Evolutionary conservation across 2,329 filamentous ascomycete species (phyloP), one percentile per base, ranked within the genome.

Genomic region (Diaporthe sp.): DNA sequence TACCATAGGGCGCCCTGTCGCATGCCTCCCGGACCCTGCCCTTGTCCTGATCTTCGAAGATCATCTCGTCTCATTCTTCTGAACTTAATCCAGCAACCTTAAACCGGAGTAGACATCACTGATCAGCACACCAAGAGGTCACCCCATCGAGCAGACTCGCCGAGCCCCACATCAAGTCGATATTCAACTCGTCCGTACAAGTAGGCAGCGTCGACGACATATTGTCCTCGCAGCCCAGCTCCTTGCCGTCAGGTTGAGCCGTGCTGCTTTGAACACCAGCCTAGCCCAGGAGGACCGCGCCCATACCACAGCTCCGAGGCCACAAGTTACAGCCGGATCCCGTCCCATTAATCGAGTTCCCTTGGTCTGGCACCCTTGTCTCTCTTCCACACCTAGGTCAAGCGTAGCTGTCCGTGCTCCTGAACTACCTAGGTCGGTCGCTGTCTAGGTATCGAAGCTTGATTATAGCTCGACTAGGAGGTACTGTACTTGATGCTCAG

Each of bases 11-110:
- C 71, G 34, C 42, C 44, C 58, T 44, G 71, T 57, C 58, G 42
- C 49, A 44, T 65, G 39, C n/a, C 47, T 28, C 25, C 37, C 34
- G n/a, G 39, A 53, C 71, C 71, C 57, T 51, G 58, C 34, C 58
- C 71, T 65, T 65, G 71, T 55, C 22, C 58, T 55, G 71, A 44
- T 25, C 22, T 55, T 73, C 71, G 58, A 73, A 65, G 47, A 65
- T 55, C 58, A 34, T 57, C 71, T 57, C 71, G 58, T 65, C 71
- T 57, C 58, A 73, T 73, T 65, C 37, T 73, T 31, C 51, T 37
- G 47, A 73, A 42, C 47, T 65, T 51, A 65, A 47, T 55, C 55
- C 58, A 73, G 61, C 58, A 73, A 57, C 58, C 34, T 65, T 63
- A 55, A 73, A 65, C 22, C 65, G n/a, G 39, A 70, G 49, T 70